These are phyloP conservation scores for Pholiota microspora DNA, from an alignment of 768 basidiomycete species.

Conservation along the genomic window DNA sequence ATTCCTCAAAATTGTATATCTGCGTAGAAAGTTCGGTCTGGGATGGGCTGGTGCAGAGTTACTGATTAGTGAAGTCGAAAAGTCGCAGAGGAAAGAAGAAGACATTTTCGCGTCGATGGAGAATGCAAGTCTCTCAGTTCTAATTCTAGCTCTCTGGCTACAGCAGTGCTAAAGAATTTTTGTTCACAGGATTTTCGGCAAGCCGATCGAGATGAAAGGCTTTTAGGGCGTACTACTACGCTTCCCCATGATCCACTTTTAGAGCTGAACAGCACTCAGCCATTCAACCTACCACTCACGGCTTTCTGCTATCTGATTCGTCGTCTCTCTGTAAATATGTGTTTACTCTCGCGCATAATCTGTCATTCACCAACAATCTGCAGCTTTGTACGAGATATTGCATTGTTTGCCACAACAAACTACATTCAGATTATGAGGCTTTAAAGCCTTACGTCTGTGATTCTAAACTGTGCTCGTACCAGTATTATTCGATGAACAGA, in stretches of 20 bases:
- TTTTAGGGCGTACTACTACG: constrained; percentile 34
- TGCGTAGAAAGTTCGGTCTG: constrained; percentile 48
- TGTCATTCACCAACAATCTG: neutral
- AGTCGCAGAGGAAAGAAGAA: constrained; percentile 37
- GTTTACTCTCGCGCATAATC: neutral
- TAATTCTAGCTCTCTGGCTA: neutral
- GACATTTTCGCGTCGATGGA: constrained; percentile 33
- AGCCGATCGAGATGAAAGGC: constrained; percentile 45
- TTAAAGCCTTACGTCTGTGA: constrained; percentile 77
- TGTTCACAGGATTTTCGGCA: constrained; percentile 27
- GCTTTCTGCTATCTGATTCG: constrained; percentile 67
- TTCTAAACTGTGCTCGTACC: constrained; percentile 63
- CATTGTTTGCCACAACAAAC: constrained; percentile 68
- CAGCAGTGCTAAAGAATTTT: neutral
- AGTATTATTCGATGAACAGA: constrained; percentile 62
- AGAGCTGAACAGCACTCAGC: constrained; percentile 26
- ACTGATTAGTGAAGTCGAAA: constrained; percentile 44
- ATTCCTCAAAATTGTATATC: constrained; percentile 50
- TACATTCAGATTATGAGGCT: constrained; percentile 50
- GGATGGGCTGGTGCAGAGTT: constrained; percentile 73
- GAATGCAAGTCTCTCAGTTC: constrained; percentile 24
- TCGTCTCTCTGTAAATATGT: constrained; percentile 50
- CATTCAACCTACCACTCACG: constrained; percentile 59
- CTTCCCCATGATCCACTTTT: constrained; percentile 58
- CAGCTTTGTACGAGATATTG: constrained; percentile 70